Conservation (phyloP, 2,329 filamentous ascomycete genomes). For the Xylaria multiplex region DNA sequence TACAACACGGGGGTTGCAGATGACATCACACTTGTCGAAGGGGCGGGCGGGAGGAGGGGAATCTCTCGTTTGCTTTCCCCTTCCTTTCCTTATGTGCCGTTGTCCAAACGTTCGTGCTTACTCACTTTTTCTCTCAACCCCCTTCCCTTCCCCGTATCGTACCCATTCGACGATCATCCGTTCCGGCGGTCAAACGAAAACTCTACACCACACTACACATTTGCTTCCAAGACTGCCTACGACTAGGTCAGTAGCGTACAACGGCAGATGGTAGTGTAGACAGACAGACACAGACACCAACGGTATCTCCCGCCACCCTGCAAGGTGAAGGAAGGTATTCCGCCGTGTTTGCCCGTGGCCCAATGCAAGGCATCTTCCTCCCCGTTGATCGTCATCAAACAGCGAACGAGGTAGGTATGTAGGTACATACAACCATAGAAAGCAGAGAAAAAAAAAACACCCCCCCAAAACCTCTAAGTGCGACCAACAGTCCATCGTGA, state of each 20-base stretch:
- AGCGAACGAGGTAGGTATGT: too few species aligned
- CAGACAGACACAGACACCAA: not conserved
- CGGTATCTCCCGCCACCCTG: too few species aligned
- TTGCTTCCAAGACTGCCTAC: not conserved
- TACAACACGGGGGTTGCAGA: slow-evolving; percentile 2
- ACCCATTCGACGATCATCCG: not conserved
- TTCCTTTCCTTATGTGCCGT: not conserved
- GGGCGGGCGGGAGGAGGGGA: not conserved
- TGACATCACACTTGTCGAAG: slow-evolving; percentile 28
- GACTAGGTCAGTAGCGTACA: too few species aligned
- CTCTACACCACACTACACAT: not conserved
- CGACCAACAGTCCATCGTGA: too few species aligned
- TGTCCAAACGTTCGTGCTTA: too few species aligned
- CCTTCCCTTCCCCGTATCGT: not conserved
- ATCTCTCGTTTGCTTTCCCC: slow-evolving; percentile 1
- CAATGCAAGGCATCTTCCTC: slow-evolving; percentile 2
- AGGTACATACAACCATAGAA: not conserved
- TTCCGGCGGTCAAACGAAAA: not conserved
- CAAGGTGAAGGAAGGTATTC: not conserved
- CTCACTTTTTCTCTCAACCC: too few species aligned
- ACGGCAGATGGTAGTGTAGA: not conserved
- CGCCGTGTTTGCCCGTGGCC: not conserved
- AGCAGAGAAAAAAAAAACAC: too few species aligned
- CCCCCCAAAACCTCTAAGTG: too few species aligned
- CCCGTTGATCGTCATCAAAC: slow-evolving; percentile 30